These are phyloP conservation scores for Saccharum officinarum DNA, from an alignment of 176 grass and related monocot genomes.

Conservation along the genomic window DNA sequence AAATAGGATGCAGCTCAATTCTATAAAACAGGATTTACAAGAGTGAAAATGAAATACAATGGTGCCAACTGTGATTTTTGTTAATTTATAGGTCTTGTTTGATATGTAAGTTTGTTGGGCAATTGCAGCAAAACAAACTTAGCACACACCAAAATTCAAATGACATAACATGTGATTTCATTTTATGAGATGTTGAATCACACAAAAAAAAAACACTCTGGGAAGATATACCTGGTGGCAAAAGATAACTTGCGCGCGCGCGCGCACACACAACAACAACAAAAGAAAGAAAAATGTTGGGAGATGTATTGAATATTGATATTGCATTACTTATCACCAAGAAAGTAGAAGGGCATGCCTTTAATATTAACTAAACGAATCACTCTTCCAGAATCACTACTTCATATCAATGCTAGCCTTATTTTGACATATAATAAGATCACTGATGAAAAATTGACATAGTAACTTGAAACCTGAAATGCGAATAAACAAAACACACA, in stretches of 20 bases:
- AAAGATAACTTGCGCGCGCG: background rate
- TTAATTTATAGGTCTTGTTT: background rate
- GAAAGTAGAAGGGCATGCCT: background rate
- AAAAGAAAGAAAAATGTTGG: too few species aligned
- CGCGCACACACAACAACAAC: too few species aligned
- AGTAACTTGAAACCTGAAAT: slow-evolving; percentile 2
- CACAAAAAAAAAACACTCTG: background rate
- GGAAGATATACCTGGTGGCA: background rate
- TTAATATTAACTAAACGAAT: background rate
- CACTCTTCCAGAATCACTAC: background rate
- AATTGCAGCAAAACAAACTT: background rate
- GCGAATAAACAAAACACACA: background rate
- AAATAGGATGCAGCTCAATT: too few species aligned
- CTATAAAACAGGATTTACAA: background rate
- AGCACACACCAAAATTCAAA: slow-evolving; percentile 14
- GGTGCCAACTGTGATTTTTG: background rate
- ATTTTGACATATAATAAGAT: background rate
- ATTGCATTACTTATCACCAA: background rate
- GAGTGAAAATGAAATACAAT: background rate
- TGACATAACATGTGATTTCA: slow-evolving; percentile 6
- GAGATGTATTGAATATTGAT: background rate
- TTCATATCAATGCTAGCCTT: background rate
- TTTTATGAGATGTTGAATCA: background rate
- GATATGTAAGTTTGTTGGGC: background rate
- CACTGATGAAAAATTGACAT: background rate